These are phyloP conservation scores for Schwanniomyces sp. DNA, from an alignment of 805 yeast genomes.

Conservation along the genomic window DNA sequence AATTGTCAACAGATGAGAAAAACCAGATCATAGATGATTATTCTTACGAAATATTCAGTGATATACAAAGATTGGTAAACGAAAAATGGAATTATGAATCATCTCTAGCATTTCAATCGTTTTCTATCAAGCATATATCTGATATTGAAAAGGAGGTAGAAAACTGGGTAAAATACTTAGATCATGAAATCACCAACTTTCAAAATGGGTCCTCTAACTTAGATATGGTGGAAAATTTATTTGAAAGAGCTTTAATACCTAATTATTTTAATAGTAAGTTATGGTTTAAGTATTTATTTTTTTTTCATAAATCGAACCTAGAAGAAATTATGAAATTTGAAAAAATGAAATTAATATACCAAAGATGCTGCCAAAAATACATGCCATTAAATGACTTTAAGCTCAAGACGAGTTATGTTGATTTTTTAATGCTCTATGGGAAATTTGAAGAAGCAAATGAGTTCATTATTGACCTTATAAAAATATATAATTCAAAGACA, in stretches of 20 bases:
- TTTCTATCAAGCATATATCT: constrained; percentile 38
- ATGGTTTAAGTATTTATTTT: constrained; percentile 70
- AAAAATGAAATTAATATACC: constrained; percentile 44
- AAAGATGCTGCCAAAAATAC: constrained; percentile 47
- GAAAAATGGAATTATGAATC: constrained; percentile 75
- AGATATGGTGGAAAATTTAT: constrained; percentile 45
- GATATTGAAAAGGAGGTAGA: constrained; percentile 45
- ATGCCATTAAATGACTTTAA: constrained; percentile 28
- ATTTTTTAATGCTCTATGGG: constrained; percentile 18
- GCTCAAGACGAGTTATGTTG: constrained; percentile 24
- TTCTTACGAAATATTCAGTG: constrained; percentile 41
- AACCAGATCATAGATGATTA: constrained; percentile 44
- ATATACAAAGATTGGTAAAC: constrained; percentile 53
- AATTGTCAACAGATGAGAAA: constrained; percentile 36
- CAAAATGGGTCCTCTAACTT: not conserved
- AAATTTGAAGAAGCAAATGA: constrained; percentile 22
- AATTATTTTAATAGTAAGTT: constrained; percentile 56
- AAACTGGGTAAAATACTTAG: constrained; percentile 64
- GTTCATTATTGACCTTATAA: constrained; percentile 24
- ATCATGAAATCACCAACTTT: constrained; percentile 45
- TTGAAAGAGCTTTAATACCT: constrained; percentile 74
- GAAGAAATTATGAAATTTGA: constrained; percentile 20
- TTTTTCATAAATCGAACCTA: constrained; percentile 36
- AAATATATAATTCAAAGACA: constrained; percentile 17
- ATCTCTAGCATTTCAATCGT: constrained; percentile 55